These are phyloP conservation scores for Aspergillus tamarii DNA, from an alignment of 2,329 filamentous ascomycete genomes.

Conservation along the genomic window DNA sequence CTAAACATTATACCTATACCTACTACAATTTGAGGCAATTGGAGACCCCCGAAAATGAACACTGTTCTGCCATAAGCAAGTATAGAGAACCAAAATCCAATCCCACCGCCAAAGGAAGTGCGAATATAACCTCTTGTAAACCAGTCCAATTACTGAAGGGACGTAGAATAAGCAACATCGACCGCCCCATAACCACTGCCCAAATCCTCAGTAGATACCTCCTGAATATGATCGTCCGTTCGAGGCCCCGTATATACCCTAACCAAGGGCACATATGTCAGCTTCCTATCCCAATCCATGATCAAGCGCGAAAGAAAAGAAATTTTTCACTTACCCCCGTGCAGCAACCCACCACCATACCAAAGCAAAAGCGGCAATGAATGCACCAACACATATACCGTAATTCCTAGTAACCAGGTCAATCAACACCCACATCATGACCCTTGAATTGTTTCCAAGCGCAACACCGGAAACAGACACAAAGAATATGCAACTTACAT, in stretches of 20 bases:
- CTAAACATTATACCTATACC: slow-evolving; percentile 8
- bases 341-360: slow-evolving; percentile 53
- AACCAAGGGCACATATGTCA: slow-evolving; percentile 14
- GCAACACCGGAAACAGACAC: background rate
- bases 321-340: slow-evolving; percentile 37
- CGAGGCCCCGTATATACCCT: slow-evolving; percentile 63
- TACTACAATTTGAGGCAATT: background rate
- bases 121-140: background rate
- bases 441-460: too few relatives aligned
- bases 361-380: slow-evolving; percentile 54
- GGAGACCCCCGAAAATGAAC: background rate
- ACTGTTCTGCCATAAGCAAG: too few relatives aligned
- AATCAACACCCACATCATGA: background rate
- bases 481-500: slow-evolving; percentile 41
- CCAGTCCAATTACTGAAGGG: background rate
- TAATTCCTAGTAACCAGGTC: slow-evolving; percentile 47
- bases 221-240: slow-evolving; percentile 54
- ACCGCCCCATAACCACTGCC: slow-evolving; percentile 23
- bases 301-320: slow-evolving; percentile 14
- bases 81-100: too few relatives aligned
- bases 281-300: slow-evolving; percentile 5
- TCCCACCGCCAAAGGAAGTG: background rate
- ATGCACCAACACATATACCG: slow-evolving; percentile 49
- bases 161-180: background rate
- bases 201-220: slow-evolving; percentile 38